These are phyloP conservation scores for Podaxis sp. DNA, from an alignment of 768 basidiomycete genomes.

Conservation along the genomic window DNA sequence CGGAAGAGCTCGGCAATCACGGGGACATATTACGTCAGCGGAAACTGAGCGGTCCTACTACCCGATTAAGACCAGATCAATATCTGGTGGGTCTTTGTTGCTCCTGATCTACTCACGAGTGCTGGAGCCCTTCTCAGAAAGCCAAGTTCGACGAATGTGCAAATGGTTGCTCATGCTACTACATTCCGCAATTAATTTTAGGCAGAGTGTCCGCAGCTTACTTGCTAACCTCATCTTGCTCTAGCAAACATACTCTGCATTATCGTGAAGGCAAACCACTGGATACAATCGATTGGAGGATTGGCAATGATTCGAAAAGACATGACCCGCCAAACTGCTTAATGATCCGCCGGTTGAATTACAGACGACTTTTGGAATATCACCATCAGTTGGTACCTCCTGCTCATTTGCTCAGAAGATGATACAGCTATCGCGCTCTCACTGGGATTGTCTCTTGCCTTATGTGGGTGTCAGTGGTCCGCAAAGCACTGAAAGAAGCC, in stretches of 20 bases:
- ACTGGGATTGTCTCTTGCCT: background rate
- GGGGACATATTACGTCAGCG: constrained; percentile 3
- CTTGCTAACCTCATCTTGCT: background rate
- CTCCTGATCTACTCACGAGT: constrained; percentile 10
- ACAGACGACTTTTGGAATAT: background rate
- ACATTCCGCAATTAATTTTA: background rate
- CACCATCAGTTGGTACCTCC: background rate
- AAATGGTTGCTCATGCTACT: background rate
- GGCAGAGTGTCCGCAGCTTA: background rate
- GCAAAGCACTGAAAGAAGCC: background rate
- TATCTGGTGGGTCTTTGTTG: background rate
- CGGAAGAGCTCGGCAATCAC: constrained; percentile 1
- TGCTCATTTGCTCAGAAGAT: constrained; percentile 14
- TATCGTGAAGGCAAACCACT: background rate
- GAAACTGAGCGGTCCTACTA: background rate
- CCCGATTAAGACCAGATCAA: background rate
- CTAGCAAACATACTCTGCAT: background rate
- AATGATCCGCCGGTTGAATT: constrained; percentile 9
- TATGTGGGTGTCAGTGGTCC: background rate
- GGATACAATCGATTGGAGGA: background rate
- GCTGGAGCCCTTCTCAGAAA: background rate
- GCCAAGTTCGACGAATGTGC: background rate
- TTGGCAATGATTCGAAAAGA: background rate
- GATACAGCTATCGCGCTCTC: background rate
- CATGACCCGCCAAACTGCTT: background rate